Evolutionary conservation across 768 basidiomycete genomes (phyloP).

Genomic region (Saitozyma sp.): DNA sequence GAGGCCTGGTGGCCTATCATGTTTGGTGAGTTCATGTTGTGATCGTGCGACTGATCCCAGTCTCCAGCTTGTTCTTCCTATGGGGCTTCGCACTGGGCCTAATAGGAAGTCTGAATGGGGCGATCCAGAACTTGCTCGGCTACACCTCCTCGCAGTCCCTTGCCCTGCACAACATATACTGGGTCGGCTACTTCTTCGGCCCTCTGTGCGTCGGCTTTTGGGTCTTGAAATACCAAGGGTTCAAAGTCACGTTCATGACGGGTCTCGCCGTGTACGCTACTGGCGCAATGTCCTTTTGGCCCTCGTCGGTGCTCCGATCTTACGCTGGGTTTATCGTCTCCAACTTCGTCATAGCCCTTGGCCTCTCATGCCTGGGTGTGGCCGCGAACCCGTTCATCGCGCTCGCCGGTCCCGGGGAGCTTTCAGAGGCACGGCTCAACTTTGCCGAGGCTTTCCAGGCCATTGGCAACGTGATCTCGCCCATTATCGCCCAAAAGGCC

Average conservation of each 20-base stretch:
- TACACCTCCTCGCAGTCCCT: conserved; percentile 29
- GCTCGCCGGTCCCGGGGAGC: too few relatives aligned
- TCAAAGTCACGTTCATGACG: conserved; percentile 47
- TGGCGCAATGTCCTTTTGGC: too few relatives aligned
- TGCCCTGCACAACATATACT: conserved; percentile 44
- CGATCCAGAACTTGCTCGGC: conserved; percentile 35
- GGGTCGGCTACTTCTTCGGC: conserved; percentile 41
- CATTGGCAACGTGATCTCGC: conserved; percentile 42
- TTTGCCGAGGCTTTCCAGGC: too few relatives aligned
- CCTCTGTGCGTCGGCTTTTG: conserved; percentile 41
- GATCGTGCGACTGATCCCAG: conserved; percentile 19
- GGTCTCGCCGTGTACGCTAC: conserved; percentile 48
- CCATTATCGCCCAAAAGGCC: conserved; percentile 40
- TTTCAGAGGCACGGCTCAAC: conserved; percentile 42
- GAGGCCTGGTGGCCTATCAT: too few relatives aligned
- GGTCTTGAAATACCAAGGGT: too few relatives aligned
- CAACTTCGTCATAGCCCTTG: too few relatives aligned
- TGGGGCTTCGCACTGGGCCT: conserved; percentile 51
- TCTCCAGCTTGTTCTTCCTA: conserved; percentile 44
- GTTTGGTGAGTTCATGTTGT: conserved; percentile 29
- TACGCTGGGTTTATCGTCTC: too few relatives aligned
- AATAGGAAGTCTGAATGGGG: conserved; percentile 42
- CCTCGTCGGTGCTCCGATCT: too few relatives aligned
- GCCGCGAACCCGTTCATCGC: conserved; percentile 50
- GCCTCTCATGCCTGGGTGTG: conserved; percentile 40